Conservation (phyloP, 768 basidiomycete species). For the Exsudoporus frostii region DNA sequence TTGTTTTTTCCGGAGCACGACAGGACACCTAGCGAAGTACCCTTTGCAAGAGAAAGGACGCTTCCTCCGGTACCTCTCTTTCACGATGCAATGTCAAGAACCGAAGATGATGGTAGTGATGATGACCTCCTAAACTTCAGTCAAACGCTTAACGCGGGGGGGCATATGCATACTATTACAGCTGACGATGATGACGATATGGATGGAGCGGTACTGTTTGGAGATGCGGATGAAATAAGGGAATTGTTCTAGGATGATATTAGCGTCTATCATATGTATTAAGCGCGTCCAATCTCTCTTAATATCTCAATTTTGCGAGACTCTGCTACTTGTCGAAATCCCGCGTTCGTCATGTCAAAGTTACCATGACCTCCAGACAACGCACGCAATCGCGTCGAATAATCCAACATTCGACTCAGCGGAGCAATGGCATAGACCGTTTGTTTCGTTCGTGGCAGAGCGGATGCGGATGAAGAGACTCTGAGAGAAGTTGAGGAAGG, state of each 20-base stretch:
- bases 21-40: constrained; percentile 38
- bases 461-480: constrained; percentile 26
- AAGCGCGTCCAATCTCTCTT: constrained; percentile 74
- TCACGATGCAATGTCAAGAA: constrained; percentile 32
- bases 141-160: constrained; percentile 60
- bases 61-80: constrained; percentile 45
- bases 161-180: constrained; percentile 54
- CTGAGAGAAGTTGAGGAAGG: constrained; percentile 52
- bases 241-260: constrained; percentile 43
- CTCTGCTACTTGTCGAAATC: constrained; percentile 66
- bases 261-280: constrained; percentile 12
- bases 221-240: constrained; percentile 76
- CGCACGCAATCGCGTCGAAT: constrained; percentile 72
- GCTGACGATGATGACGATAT: constrained; percentile 74
- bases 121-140: constrained; percentile 74
- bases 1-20: constrained; percentile 71
- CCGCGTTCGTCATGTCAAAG: constrained; percentile 78
- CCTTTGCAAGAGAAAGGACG: constrained; percentile 23
- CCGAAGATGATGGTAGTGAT: constrained; percentile 35
- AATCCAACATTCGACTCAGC: constrained; percentile 79
- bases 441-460: constrained; percentile 48
- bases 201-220: constrained; percentile 70
- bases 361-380: constrained; percentile 78
- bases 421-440: constrained; percentile 72
- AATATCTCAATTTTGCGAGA: constrained; percentile 68